phyloP scores from a whole-genome alignment of 2,329 filamentous ascomycete genomes.

The Stachybotrys chlorohalonatus region DNA sequence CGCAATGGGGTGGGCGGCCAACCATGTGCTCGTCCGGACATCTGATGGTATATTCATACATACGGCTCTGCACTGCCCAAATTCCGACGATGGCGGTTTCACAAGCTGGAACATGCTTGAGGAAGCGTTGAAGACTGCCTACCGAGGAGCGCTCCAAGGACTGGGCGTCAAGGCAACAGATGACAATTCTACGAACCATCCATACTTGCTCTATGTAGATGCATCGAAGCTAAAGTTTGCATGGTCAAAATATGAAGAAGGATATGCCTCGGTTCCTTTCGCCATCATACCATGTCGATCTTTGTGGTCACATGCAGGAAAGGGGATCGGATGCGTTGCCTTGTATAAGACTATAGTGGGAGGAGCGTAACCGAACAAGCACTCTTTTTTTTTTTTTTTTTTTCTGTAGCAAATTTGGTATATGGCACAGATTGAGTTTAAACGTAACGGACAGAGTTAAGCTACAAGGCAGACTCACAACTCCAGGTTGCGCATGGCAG shows the following conservation, averaged over 20 bases:
- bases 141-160: constrained; percentile 12
- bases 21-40: constrained; percentile 17
- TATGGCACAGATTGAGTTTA: neutral
- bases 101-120: constrained; percentile 5
- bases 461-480: neutral
- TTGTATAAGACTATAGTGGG: constrained; percentile 16
- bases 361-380: constrained; percentile 1
- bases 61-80: constrained; percentile 14
- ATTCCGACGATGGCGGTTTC: neutral
- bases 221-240: neutral
- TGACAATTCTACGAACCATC: constrained; percentile 2
- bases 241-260: neutral
- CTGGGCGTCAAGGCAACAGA: constrained; percentile 8
- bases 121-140: constrained; percentile 9
- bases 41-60: constrained; percentile 16
- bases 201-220: constrained; percentile 18
- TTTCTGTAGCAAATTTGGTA: neutral
- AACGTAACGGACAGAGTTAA: neutral
- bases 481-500: neutral
- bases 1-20: constrained; percentile 15
- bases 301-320: constrained; percentile 21
- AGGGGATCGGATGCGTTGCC: constrained; percentile 22
- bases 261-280: neutral
- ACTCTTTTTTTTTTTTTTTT: neutral
- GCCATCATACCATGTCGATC: constrained; percentile 26